phyloP scores from a whole-genome alignment of 2,329 filamentous ascomycete genomes.

The Trichophyton simii region DNA sequence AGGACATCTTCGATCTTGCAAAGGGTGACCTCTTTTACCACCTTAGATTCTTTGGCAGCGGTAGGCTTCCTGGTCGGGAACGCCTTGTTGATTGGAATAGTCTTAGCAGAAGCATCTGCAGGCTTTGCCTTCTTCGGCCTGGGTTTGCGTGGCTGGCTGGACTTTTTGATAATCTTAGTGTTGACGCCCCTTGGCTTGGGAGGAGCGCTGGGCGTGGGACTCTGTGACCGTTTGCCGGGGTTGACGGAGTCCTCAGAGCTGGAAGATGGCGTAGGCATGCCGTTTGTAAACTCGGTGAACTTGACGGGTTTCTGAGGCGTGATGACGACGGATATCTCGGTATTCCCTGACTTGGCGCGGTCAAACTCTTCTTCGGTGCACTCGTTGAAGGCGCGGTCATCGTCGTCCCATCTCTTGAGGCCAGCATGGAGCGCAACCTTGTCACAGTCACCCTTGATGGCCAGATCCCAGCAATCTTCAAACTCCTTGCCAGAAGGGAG shows the following conservation, averaged over 20 bases:
- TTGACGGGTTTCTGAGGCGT: constrained; percentile 25
- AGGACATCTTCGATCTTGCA: background rate
- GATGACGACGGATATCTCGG: constrained; percentile 27
- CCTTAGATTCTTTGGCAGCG: background rate
- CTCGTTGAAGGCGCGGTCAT: constrained; percentile 24
- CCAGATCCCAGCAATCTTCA: constrained; percentile 84
- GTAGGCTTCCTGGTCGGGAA: constrained; percentile 10
- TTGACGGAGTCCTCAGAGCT: background rate
- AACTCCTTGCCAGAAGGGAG: constrained; percentile 74
- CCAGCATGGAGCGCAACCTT: constrained; percentile 65
- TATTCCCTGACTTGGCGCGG: constrained; percentile 28
- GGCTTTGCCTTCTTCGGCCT: constrained; percentile 1
- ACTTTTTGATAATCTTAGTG: background rate
- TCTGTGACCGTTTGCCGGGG: background rate
- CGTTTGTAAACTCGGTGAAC: constrained; percentile 20
- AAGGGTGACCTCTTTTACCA: background rate
- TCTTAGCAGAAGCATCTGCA: background rate
- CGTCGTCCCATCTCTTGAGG: constrained; percentile 46
- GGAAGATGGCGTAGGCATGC: background rate
- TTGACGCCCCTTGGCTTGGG: background rate
- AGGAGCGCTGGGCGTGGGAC: background rate
- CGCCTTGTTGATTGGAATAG: constrained; percentile 6
- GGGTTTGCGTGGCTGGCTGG: constrained; percentile 8
- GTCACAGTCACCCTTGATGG: constrained; percentile 78
- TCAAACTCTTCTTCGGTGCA: constrained; percentile 36